These are phyloP conservation scores for Calophaca sinica DNA, from an alignment of 306 rosid species.

Conservation along the genomic window DNA sequence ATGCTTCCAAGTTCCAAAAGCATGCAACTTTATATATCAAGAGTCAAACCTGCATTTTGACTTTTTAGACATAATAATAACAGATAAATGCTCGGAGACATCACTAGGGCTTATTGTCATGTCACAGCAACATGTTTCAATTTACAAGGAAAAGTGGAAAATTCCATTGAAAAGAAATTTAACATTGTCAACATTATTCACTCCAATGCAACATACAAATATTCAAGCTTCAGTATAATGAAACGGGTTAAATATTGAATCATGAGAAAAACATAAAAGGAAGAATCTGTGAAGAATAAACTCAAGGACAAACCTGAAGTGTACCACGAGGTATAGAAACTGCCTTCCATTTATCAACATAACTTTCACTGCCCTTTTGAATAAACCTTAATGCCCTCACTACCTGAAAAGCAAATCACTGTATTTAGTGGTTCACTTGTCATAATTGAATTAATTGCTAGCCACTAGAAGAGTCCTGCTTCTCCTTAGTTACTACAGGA, in stretches of 20 bases:
- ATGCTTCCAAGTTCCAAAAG: constrained; percentile 9
- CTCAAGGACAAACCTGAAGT: constrained; percentile 86
- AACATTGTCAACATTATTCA: constrained; percentile 11
- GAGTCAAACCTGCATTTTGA: not conserved
- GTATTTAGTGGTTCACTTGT: constrained; percentile 36
- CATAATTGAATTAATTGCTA: constrained; percentile 39
- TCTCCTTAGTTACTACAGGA: constrained; percentile 44
- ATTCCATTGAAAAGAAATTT: not conserved
- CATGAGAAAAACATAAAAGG: constrained; percentile 15
- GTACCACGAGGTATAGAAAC: constrained; percentile 96
- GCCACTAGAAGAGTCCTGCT: constrained; percentile 40
- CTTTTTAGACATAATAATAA: not conserved
- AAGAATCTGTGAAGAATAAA: constrained; percentile 39
- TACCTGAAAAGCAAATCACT: constrained; percentile 65
- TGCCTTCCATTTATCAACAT: constrained; percentile 76
- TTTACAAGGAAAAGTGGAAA: constrained; percentile 14
- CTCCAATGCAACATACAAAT: constrained; percentile 19
- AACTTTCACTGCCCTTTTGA: constrained; percentile 70
- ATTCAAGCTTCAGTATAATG: constrained; percentile 8
- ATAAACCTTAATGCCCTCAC: constrained; percentile 89
- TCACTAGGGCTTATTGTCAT: constrained; percentile 7
- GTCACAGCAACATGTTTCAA: constrained; percentile 19
- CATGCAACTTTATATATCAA: constrained; percentile 9
- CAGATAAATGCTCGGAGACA: constrained; percentile 1
- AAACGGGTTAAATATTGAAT: constrained; percentile 9